These are phyloP conservation scores for Closterium sp. DNA, from an alignment of 139 green algal genomes.

Conservation along the genomic window DNA sequence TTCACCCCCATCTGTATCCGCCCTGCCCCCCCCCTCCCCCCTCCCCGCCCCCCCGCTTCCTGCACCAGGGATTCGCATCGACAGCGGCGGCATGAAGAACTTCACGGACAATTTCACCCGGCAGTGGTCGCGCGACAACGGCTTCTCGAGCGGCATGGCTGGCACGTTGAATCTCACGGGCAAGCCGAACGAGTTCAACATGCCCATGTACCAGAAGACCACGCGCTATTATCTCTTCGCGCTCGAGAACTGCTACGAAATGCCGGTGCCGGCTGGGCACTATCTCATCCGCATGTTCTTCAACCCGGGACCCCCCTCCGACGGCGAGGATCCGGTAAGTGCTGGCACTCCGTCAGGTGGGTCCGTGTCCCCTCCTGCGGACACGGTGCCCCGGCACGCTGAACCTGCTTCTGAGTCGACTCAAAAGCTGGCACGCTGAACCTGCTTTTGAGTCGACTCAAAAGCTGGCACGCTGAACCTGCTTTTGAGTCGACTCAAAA, in stretches of 20 bases:
- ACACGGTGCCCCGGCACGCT: too few species aligned
- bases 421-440: too few species aligned
- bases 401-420: too few species aligned
- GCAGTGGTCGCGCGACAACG: not conserved
- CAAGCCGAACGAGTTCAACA: not conserved
- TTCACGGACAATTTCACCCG: not conserved
- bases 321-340: not conserved
- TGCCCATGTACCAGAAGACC: not conserved
- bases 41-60: too few species aligned
- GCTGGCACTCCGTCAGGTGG: too few species aligned
- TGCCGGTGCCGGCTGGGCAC: not conserved
- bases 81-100: not conserved
- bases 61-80: not conserved
- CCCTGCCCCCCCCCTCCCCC: too few species aligned
- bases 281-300: not conserved
- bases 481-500: too few species aligned
- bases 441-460: too few species aligned
- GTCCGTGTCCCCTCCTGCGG: too few species aligned
- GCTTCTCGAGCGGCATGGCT: not conserved
- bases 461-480: too few species aligned
- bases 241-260: not conserved
- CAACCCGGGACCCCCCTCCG: not conserved
- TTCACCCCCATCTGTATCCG: not conserved
- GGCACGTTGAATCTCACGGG: not conserved
- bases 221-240: not conserved